Base-by-base conservation (phyloP, 2,329 filamentous ascomycete genomes). In the Aspergillus neoniger region DNA sequence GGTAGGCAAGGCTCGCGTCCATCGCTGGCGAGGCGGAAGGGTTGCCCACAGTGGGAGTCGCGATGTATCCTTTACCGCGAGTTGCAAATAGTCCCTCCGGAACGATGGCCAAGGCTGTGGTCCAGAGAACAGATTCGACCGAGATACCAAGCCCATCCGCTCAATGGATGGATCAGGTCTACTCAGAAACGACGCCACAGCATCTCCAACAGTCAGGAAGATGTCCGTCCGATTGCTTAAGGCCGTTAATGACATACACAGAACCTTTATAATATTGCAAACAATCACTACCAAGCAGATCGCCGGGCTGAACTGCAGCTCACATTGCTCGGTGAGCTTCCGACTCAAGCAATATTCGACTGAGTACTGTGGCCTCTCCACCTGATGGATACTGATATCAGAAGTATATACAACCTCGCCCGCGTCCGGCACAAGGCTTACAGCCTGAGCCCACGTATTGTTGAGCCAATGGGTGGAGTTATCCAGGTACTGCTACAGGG, bases 181-280 rank as follows among this genome's bases (percentile, higher is more conserved):
- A 4, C 28, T 44, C 3, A 72, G 48, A 41, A 73, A 74, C 2
- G 67, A 71, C 9, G 69, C 65, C 6, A 73, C 51, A 1, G 71
- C 71, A 57, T 74, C 72, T 2, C 71, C 70, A 28, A 67, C 38
- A 2, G 69, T 74, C 21, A 72, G 50, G 36, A 65, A 54, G 30
- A 28, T 52, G 2, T 23, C 58, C 28, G 19, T 53, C 15, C 25
- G 41, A 14, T n/a, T 28, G 21, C 8, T 15, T 4, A 23, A 23
- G 2, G 57, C 59, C 2, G 66, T 43, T 5, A 68, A 12, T 3
- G 63, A 58, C 58, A 67, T 67, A n/a, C 61, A 60, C 10, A 57
- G 17, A 2, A 65, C 23, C 51, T 69, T 69, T 2, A 60, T 36
- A 2, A 58, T 19, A 23, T 56, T 61, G 17, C 55, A 51, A 1